Conservation (phyloP, 768 basidiomycete species). For the Imleria badia region DNA sequence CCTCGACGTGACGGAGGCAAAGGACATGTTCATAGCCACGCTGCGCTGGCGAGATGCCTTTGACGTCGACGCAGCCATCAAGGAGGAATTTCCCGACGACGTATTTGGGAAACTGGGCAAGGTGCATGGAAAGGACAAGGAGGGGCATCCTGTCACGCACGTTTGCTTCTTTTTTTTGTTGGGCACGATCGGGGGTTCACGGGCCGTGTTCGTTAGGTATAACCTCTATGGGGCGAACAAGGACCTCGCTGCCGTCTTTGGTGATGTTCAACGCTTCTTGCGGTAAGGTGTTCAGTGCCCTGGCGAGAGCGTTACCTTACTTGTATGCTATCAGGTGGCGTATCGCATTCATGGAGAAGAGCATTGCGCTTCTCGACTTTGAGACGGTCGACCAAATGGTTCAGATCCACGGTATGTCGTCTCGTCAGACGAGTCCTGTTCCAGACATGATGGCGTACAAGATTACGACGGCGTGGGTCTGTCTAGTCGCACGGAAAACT, state of each 20-base stretch:
- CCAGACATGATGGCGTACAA: conserved; percentile 23
- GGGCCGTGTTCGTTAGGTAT: conserved; percentile 44
- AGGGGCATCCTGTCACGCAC: conserved; percentile 66
- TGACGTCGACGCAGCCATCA: conserved; percentile 55
- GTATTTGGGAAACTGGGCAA: conserved; percentile 64
- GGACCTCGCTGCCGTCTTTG: conserved; percentile 69
- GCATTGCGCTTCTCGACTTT: conserved; percentile 65
- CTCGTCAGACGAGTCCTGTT: not conserved
- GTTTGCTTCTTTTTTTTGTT: conserved; percentile 27
- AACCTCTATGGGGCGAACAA: conserved; percentile 76
- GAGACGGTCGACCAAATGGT: conserved; percentile 68
- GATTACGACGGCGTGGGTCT: conserved; percentile 76
- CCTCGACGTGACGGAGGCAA: conserved; percentile 52
- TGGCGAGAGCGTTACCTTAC: conserved; percentile 8
- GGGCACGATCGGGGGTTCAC: not conserved
- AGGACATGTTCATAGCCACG: conserved; percentile 66
- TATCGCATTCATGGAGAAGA: conserved; percentile 72
- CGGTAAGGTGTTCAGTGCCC: conserved; percentile 41
- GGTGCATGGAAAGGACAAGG: conserved; percentile 69
- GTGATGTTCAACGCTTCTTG: conserved; percentile 73
- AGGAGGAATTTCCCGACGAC: conserved; percentile 61
- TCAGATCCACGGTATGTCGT: conserved; percentile 62
- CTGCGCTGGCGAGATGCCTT: conserved; percentile 72
- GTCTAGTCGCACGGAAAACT: conserved; percentile 65
- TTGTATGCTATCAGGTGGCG: conserved; percentile 59